Evolutionary conservation across 768 basidiomycete species (phyloP), one percentile per base, ranked within the genome.

Genomic region (Hirschioporus abietinus): DNA sequence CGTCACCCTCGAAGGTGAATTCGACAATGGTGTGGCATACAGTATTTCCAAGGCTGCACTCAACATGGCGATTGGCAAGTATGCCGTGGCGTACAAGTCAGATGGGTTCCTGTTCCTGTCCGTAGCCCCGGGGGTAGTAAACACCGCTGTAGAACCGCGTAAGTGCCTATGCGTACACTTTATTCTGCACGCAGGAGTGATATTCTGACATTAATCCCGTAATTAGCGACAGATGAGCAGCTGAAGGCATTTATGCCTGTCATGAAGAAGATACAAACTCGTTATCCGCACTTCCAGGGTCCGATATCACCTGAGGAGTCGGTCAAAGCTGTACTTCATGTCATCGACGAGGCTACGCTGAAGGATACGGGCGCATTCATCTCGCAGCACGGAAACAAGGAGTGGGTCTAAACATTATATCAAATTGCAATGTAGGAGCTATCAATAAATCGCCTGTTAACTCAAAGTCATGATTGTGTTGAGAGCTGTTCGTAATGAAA

Each of bases 21-120:
- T 69, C 35, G 23, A 27, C 15, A 60, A 18, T 17, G 12, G 30
- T 17, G 65, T 68, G 6, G 66, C 76, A 10, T 82, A 82, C 71
- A 65, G 71, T 25, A 71, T 78, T 25, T 74, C 79, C 64, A 81
- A 82, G 71, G 75, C 76, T 1, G 80, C 76, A 3, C 42, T 78
- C 12, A 77, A 80, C 67, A 74, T 79, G 72, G 77, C 72, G 26
- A 69, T 74, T 12, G 77, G 74, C 23, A 79, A 80, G 67, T 81
- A 78, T 66, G 77, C 80, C 2, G 70, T 68, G 9, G 57, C 70
- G 36, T 73, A 67, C 67, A 74, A 74, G 66, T 25, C 67, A 2
- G 77, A 80, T 59, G 79, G 78, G n/a, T 71, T 79, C 66, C 59
- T 74, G 1, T 78, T 80, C 74, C 72, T 81, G 17, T 69, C 76